phyloP scores from a whole-genome alignment of 768 basidiomycete genomes.

The Mycena metata region DNA sequence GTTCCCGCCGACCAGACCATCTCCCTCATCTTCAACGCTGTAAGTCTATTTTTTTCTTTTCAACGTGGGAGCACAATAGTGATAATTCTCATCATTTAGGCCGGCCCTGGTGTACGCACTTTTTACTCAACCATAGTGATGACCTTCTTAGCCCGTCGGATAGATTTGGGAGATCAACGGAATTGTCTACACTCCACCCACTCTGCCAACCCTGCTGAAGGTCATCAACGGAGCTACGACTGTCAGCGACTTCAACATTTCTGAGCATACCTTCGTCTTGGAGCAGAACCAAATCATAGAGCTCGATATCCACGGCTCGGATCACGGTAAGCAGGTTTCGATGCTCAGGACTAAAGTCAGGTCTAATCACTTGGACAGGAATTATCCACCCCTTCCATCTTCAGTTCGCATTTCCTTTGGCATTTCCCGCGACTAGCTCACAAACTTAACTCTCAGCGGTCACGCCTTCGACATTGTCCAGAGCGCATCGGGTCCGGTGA shows the following conservation, averaged over 20 bases:
- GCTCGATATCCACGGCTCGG: conserved; percentile 42
- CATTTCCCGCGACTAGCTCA: not conserved
- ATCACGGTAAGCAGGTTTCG: conserved; percentile 33
- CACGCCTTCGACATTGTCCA: conserved; percentile 47
- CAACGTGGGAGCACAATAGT: no score
- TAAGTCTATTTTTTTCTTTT: not conserved
- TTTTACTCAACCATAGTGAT: not conserved
- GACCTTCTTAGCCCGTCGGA: not conserved
- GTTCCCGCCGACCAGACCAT: conserved; percentile 36
- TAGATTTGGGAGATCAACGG: conserved; percentile 41
- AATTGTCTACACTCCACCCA: conserved; percentile 38
- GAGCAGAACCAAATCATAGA: conserved; percentile 40
- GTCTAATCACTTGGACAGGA: not conserved
- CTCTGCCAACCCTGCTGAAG: conserved; percentile 43
- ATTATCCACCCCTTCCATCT: conserved; percentile 24
- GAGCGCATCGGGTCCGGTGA: conserved; percentile 34
- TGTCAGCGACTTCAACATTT: conserved; percentile 32
- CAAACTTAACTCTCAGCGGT: conserved; percentile 30
- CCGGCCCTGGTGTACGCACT: conserved; percentile 19
- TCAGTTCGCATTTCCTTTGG: conserved; percentile 29
- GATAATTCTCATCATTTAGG: not conserved
- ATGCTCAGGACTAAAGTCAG: not conserved
- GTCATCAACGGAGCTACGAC: conserved; percentile 40
- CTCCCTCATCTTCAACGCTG: conserved; percentile 20
- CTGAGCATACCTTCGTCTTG: conserved; percentile 43